Percentiles rank a stretch among this genome's conserved stretches.
These are phyloP conservation scores for Penicillium nucicola DNA, from an alignment of 495 filamentous ascomycete genomes.

Conservation along the genomic window DNA sequence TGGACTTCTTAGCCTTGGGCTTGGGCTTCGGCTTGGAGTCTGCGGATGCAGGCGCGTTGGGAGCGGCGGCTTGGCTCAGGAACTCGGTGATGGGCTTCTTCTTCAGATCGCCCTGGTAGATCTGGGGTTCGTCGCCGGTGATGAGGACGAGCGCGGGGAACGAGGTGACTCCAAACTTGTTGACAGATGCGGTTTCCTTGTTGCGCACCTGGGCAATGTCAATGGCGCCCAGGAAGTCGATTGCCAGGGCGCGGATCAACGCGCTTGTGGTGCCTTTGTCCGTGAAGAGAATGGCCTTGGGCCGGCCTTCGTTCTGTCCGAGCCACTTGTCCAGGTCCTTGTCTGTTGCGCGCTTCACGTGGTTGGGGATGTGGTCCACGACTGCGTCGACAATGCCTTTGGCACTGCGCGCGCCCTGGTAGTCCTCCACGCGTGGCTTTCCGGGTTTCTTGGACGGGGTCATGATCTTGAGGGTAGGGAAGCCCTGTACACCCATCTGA, in stretches of 20 bases:
- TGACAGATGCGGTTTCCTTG: slow-evolving; percentile 70
- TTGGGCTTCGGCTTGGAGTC: slow-evolving; percentile 47
- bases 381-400: slow-evolving; percentile 88
- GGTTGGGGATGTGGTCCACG: slow-evolving; percentile 82
- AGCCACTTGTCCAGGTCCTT: slow-evolving; percentile 78
- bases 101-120: slow-evolving; percentile 83
- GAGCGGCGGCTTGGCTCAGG: slow-evolving; percentile 70
- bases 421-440: slow-evolving; percentile 87
- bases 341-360: slow-evolving; percentile 78
- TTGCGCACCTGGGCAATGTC: slow-evolving; percentile 80
- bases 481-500: slow-evolving; percentile 86
- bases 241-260: slow-evolving; percentile 77
- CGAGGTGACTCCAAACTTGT: slow-evolving; percentile 70
- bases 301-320: slow-evolving; percentile 62
- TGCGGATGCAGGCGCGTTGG: slow-evolving; percentile 64
- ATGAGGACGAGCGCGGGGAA: slow-evolving; percentile 82
- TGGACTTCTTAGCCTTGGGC: slow-evolving; percentile 33
- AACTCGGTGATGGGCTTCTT: slow-evolving; percentile 81
- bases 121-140: slow-evolving; percentile 66
- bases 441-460: slow-evolving; percentile 78
- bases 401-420: slow-evolving; percentile 76
- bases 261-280: slow-evolving; percentile 88
- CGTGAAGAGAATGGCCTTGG: slow-evolving; percentile 91
- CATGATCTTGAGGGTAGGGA: slow-evolving; percentile 95
- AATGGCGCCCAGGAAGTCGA: slow-evolving; percentile 85